These are phyloP conservation scores for Serendipita indica DNA, from an alignment of 768 basidiomycete genomes.

Conservation along the genomic window DNA sequence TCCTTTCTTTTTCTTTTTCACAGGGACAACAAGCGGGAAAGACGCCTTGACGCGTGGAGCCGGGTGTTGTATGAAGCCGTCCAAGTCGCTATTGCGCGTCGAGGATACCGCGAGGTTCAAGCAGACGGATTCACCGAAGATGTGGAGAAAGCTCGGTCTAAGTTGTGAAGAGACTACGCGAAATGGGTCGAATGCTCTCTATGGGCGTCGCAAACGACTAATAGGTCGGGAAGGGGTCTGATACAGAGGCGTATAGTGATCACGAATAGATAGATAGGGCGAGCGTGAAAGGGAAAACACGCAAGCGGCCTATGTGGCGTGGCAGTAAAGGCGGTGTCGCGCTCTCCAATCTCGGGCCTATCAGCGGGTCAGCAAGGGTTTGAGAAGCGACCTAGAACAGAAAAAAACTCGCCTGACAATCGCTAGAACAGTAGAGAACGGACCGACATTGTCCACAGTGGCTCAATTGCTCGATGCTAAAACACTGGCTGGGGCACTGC, in stretches of 20 bases:
- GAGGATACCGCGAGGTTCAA: not conserved
- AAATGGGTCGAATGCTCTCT: not conserved
- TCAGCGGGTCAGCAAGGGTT: not conserved
- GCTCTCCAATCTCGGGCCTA: constrained; percentile 4
- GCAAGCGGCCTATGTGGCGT: not conserved
- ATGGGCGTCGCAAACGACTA: not conserved
- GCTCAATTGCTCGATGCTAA: constrained; percentile 16
- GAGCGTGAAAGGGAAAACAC: not conserved
- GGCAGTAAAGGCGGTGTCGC: constrained; percentile 4
- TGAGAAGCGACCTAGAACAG: not conserved
- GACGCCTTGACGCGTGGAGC: not conserved
- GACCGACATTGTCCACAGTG: constrained; percentile 21
- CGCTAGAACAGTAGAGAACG: constrained; percentile 19
- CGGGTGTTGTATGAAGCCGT: not conserved
- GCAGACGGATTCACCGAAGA: not conserved
- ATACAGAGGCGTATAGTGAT: not conserved
- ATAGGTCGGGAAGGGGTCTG: not conserved
- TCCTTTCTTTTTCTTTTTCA: not conserved
- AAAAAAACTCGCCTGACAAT: constrained; percentile 18
- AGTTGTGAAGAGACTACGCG: not conserved
- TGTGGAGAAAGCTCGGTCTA: not conserved
- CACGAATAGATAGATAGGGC: not conserved
- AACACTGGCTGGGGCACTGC: constrained; percentile 20
- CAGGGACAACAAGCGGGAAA: not conserved
- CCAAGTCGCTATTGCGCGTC: not conserved